A percentile compares a stretch with the other conserved stretches of the same genome.
These are phyloP conservation scores for Dunaliella sp. DNA, from an alignment of 139 green algal genomes.

Conservation along the genomic window DNA sequence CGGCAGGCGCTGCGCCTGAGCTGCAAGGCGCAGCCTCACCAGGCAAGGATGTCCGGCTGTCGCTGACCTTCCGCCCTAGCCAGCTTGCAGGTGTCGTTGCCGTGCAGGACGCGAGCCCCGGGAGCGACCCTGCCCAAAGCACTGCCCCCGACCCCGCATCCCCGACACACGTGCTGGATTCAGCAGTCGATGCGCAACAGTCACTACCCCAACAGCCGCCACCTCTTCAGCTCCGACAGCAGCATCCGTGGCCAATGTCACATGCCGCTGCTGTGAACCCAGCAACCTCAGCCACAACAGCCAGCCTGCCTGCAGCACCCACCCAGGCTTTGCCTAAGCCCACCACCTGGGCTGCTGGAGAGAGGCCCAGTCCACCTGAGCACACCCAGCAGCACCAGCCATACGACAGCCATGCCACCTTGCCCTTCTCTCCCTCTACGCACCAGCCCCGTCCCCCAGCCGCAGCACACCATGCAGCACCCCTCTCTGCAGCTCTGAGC, in stretches of 20 bases:
- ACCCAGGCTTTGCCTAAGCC: not conserved
- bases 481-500: not conserved
- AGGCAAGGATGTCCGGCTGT: not conserved
- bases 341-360: conserved; percentile 4
- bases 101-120: not conserved
- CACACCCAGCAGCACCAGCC: not conserved
- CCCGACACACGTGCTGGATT: too few relatives aligned
- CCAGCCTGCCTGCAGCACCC: not conserved
- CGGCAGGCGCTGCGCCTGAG: too few relatives aligned
- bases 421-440: conserved; percentile 12
- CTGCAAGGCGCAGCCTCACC: too few relatives aligned
- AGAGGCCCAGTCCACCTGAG: not conserved
- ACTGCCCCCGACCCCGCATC: not conserved
- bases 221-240: too few relatives aligned
- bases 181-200: too few relatives aligned
- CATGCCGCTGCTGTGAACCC: too few relatives aligned
- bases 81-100: not conserved
- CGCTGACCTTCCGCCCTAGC: not conserved
- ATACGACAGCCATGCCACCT: not conserved
- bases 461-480: not conserved
- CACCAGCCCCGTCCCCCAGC: not conserved
- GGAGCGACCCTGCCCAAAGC: not conserved
- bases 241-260: too few relatives aligned
- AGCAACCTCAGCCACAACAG: too few relatives aligned
- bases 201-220: too few relatives aligned